Base-by-base conservation (phyloP, 768 basidiomycete genomes). In the Dacryopinax primogenitus region DNA sequence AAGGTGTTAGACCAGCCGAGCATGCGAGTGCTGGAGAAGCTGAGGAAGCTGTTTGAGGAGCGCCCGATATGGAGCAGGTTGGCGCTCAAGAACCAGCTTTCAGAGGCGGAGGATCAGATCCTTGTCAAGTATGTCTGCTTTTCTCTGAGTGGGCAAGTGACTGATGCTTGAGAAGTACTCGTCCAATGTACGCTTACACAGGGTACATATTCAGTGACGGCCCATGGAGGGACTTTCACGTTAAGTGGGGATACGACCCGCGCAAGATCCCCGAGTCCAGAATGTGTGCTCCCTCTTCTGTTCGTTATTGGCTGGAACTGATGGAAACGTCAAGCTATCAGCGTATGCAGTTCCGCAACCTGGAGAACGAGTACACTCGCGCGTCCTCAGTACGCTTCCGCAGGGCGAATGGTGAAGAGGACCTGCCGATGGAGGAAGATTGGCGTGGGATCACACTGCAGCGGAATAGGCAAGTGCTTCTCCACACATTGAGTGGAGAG, bases 161-260 rank as follows among this genome's bases (percentile, higher is more conserved):
- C 64, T 65, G 16, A 34, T 62, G 37, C 23, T 32, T 30, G 23
- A 12, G 4, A 66, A 95, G 92, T 67, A 88, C 89, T 13, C 95
- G 94, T 72, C 75, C 84, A 4, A 79, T 92, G 16, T 81, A 95
- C 18, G 87, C 93, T 1, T 75, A 89, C 3, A 83, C 88, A 2
- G 87, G 86, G 64, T 99, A 94, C 71, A 87, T 89, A 9, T 94
- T 97, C 72, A 83, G 86, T 69, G 94, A 96, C 69, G 96, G 96
- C 0, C 93, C 94, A 1, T 98, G 89, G 86, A 81, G 92, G 39
- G 94, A 97, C 70, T 88, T 89, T 15, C 80, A 93, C 62, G 81
- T 97, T 35, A 84, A 84, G 47, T 87, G 92, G 65, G 85, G 86
- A 13, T 98, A 93, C 71, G 96, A 99, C 71, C 96, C 96, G 9